Evolutionary conservation across 495 filamentous ascomycete species (phyloP).

Genomic region (Cryomyces antarcticus): DNA sequence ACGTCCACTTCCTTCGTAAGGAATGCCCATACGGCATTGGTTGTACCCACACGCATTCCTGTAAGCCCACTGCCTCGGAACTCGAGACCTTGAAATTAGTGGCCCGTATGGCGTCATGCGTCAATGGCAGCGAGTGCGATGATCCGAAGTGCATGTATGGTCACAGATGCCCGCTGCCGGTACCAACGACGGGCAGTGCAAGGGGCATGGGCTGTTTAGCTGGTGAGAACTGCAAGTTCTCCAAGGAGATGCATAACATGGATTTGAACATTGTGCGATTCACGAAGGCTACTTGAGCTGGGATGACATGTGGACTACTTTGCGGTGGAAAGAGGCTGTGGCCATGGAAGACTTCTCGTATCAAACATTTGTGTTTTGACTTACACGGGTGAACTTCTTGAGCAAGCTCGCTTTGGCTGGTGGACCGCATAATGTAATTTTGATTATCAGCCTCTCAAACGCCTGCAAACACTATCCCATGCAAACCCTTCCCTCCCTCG

Average conservation of each 20-base stretch:
- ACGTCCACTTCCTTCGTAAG: conserved; percentile 59
- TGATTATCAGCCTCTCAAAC: too few species aligned
- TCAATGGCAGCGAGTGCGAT: conserved; percentile 51
- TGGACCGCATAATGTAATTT: too few species aligned
- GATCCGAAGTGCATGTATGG: conserved; percentile 69
- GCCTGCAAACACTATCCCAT: too few species aligned
- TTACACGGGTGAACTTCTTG: too few species aligned
- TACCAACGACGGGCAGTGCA: conserved; percentile 3
- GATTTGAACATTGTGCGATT: conserved; percentile 7
- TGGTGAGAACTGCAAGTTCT: conserved; percentile 17
- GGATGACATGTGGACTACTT: too few species aligned
- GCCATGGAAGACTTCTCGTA: too few species aligned
- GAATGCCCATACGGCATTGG: conserved; percentile 51
- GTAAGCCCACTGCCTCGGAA: conserved; percentile 47
- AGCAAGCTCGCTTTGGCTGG: too few species aligned
- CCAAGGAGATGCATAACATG: conserved; percentile 13
- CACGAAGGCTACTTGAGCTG: not conserved
- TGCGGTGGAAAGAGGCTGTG: too few species aligned
- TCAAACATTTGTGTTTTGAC: too few species aligned
- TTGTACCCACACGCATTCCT: conserved; percentile 59
- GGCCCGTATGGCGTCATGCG: conserved; percentile 61
- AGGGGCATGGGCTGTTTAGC: conserved; percentile 14
- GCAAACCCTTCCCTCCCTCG: too few species aligned
- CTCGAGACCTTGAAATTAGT: conserved; percentile 45
- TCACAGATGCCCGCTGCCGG: conserved; percentile 26